phyloP scores from a whole-genome alignment of 805 yeast genomes.

The Candida nanaspora region DNA sequence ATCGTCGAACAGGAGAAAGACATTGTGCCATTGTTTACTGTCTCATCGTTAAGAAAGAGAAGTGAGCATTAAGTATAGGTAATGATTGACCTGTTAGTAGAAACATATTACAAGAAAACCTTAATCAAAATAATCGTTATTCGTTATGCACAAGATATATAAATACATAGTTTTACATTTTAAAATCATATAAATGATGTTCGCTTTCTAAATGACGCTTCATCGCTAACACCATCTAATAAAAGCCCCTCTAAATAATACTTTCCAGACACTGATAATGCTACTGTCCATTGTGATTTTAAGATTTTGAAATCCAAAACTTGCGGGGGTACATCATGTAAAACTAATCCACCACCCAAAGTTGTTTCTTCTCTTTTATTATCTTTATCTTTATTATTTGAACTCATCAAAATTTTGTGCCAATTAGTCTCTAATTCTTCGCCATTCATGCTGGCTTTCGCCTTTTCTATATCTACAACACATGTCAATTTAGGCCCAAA shows the following conservation, averaged over 20 bases:
- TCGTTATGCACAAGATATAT: too few species aligned
- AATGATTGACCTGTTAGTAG: too few species aligned
- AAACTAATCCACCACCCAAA: not conserved
- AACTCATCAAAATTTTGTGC: slow-evolving; percentile 13
- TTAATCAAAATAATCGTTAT: too few species aligned
- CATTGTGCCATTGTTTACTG: slow-evolving; percentile 46
- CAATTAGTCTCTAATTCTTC: slow-evolving; percentile 22
- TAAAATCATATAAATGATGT: not conserved
- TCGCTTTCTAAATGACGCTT: not conserved
- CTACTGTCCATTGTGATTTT: slow-evolving; percentile 33
- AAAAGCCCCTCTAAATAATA: not conserved
- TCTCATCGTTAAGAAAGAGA: slow-evolving; percentile 51
- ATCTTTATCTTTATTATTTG: not conserved
- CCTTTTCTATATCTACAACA: slow-evolving; percentile 11
- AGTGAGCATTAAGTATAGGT: slow-evolving; percentile 50
- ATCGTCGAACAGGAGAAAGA: slow-evolving; percentile 28
- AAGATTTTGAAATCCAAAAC: slow-evolving; percentile 35
- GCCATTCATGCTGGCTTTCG: slow-evolving; percentile 19
- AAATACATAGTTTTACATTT: too few species aligned
- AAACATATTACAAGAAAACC: too few species aligned
- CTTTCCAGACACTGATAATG: not conserved
- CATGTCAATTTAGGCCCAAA: slow-evolving; percentile 14
- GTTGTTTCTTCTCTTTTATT: not conserved
- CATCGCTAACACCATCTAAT: slow-evolving; percentile 2
- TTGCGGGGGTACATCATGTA: slow-evolving; percentile 4